Evolutionary conservation across 257 asterid species (phyloP), one percentile per base, ranked within the genome.

Genomic region (Plectranthus barbatus): DNA sequence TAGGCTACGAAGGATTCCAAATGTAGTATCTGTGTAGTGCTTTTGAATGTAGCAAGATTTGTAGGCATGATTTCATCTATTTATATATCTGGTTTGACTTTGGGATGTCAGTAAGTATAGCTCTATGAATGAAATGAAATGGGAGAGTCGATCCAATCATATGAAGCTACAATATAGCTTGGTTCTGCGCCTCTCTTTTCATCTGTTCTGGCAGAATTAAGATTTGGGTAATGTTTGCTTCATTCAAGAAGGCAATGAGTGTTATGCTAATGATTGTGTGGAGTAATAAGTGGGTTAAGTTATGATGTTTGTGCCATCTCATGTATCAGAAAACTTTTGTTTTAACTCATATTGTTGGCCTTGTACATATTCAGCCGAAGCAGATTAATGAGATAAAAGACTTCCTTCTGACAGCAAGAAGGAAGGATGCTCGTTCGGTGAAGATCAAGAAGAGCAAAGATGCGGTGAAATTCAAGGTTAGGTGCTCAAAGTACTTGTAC

Each of bases 301-400:
- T n/a, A n/a, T n/a, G n/a, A n/a, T 9, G 14, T 61, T 9, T 7
- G 15, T 9, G 37, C 18, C 2, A 0, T 10, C 1, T 13, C 1
- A 8, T 49, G 0, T 11, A 0, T 15, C 5, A 0, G 1, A 19
- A 9, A 52, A 41, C 18, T 40, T 18, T 13, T 5, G 17, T 49
- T 26, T 40, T 11, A 20, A 6, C 5, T 9, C 69, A 42, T 1
- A 14, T 7, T 46, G 45, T 48, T 12, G 8, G 19, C 50, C 11
- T 52, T 49, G n/a, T 60, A 7, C 50, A 41, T 46, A 2, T 68
- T 19, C 81, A 81, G 87, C 87, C 84, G 33, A 81, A 81, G 79
- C 82, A 81, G 52, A 81, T 81, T 52, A 82, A 81, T 29, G 87
- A 81, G 79, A 81, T 81, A 59, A 78, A 81, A 73, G 87, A 81